These are phyloP conservation scores for Globisporangium yorkense DNA, from an alignment of 352 stramenopile species.

Conservation along the genomic window DNA sequence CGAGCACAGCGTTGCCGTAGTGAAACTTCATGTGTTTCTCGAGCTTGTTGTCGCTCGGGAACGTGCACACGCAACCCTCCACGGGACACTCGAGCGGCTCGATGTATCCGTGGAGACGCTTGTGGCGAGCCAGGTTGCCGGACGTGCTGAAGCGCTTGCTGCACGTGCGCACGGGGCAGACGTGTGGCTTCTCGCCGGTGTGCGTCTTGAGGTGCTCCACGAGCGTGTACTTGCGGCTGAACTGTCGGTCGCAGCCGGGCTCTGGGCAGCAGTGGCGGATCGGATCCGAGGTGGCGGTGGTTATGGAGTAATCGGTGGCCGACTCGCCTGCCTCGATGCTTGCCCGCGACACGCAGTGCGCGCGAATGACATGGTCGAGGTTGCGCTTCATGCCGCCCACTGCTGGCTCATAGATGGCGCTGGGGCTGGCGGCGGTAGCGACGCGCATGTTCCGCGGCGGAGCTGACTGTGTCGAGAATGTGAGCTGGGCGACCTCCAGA, in stretches of 20 bases:
- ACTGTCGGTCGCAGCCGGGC: conserved; percentile 19
- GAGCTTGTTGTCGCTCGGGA: conserved; percentile 37
- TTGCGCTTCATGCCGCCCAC: conserved; percentile 8
- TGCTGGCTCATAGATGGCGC: conserved; percentile 9
- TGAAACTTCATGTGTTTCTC: conserved; percentile 51
- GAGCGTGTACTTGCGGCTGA: conserved; percentile 51
- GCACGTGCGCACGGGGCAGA: conserved; percentile 37
- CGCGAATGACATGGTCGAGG: background rate
- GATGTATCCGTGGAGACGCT: conserved; percentile 38
- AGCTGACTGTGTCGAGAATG: too few species aligned
- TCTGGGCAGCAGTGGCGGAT: conserved; percentile 19
- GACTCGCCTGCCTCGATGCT: too few species aligned
- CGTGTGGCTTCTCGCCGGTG: conserved; percentile 46
- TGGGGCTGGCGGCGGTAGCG: background rate
- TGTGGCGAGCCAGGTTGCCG: conserved; percentile 48
- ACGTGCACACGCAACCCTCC: conserved; percentile 28
- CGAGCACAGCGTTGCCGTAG: conserved; percentile 27
- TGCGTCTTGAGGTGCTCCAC: conserved; percentile 55
- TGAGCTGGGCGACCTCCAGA: too few species aligned
- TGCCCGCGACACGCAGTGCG: too few species aligned
- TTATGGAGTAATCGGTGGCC: background rate
- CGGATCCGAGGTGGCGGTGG: background rate
- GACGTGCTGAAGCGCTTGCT: conserved; percentile 49
- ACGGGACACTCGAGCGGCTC: conserved; percentile 31
- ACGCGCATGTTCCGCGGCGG: background rate